Percentiles rank a stretch among this genome's conserved stretches.
Evolutionary conservation across 495 filamentous ascomycete genomes (phyloP).

Genomic region (Hypoxylon lenormandii): DNA sequence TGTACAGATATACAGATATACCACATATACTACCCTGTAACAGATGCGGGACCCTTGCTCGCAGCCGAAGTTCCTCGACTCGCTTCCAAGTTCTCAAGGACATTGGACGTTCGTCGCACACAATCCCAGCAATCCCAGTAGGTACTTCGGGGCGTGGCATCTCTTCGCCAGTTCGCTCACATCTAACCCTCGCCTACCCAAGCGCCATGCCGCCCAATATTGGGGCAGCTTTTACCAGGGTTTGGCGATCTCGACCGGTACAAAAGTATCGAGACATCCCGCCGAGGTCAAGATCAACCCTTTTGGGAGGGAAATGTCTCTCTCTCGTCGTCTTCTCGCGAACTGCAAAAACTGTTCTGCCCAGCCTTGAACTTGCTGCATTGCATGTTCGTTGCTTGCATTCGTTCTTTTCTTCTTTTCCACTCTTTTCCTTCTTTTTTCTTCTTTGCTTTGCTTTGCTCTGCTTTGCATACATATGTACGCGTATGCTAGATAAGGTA

Average conservation of each 20-base stretch:
- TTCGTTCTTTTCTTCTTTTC: constrained; percentile 22
- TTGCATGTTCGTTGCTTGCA: constrained; percentile 42
- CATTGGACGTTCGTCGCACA: constrained; percentile 25
- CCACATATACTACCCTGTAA: not conserved
- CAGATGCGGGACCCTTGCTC: constrained; percentile 37
- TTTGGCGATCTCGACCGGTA: constrained; percentile 48
- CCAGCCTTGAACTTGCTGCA: constrained; percentile 21
- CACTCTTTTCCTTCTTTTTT: constrained; percentile 4
- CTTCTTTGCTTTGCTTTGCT: constrained; percentile 26
- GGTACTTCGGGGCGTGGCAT: constrained; percentile 6
- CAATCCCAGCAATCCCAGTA: constrained; percentile 26
- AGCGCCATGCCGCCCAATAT: constrained; percentile 54
- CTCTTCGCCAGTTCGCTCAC: not conserved
- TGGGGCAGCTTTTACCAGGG: constrained; percentile 48
- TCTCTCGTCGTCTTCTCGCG: constrained; percentile 6
- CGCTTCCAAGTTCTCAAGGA: constrained; percentile 39
- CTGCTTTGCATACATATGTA: not conserved
- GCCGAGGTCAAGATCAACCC: constrained; percentile 20
- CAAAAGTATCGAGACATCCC: constrained; percentile 47
- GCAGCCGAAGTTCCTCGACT: constrained; percentile 40
- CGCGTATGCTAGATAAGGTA: constrained; percentile 40
- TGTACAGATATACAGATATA: not conserved
- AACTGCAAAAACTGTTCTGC: constrained; percentile 4
- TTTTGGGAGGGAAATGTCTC: constrained; percentile 21
- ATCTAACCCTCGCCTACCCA: constrained; percentile 28